Percentiles rank a stretch among this genome's conserved stretches.
phyloP scores from a whole-genome alignment of 164 flowering plant genomes.

The Vitis cinerea region DNA sequence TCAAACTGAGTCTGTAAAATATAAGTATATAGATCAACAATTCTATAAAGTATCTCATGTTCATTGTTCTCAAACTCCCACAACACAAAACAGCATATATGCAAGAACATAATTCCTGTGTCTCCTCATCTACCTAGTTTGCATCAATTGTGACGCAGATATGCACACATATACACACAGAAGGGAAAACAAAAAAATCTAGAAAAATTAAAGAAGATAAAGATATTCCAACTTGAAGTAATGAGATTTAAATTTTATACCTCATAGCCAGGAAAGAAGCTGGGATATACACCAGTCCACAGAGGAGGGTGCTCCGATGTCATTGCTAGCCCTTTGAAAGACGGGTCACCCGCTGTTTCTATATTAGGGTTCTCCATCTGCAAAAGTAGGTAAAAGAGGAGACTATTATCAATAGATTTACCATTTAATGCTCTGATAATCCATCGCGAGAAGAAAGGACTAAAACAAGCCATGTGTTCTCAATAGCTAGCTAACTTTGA shows the following conservation, averaged over 20 bases:
- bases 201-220: not conserved
- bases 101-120: not conserved
- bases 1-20: not conserved
- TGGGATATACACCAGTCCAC: constrained; percentile 40
- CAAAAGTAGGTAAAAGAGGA: not conserved
- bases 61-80: not conserved
- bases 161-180: too few relatives aligned
- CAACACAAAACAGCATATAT: not conserved
- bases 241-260: constrained; percentile 22
- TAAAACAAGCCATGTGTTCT: not conserved
- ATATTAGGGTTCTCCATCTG: constrained; percentile 39
- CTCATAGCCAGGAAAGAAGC: constrained; percentile 44
- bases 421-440: not conserved
- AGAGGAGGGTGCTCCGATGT: constrained; percentile 31
- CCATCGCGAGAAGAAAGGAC: not conserved
- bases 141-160: not conserved
- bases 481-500: not conserved
- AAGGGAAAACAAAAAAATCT: not conserved
- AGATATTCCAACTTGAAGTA: not conserved
- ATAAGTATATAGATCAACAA: not conserved
- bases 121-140: not conserved
- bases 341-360: constrained; percentile 18
- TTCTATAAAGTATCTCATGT: not conserved
- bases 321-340: constrained; percentile 29
- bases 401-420: not conserved